phyloP scores from a whole-genome alignment of 225 moss, liverwort and hornwort genomes.

The Marchantia paleacea region DNA sequence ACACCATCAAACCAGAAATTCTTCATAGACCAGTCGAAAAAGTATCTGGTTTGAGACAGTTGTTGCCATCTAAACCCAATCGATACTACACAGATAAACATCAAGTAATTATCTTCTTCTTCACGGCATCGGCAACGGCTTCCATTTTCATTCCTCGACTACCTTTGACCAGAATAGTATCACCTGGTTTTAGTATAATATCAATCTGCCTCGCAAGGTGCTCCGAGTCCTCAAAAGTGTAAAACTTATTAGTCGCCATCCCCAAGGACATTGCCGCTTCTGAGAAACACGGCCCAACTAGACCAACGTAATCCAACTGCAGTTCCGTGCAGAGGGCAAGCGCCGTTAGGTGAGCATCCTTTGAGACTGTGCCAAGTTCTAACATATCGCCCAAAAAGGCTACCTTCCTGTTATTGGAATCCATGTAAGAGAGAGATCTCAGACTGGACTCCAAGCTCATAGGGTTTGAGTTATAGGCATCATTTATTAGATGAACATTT shows the following conservation, averaged over 20 bases:
- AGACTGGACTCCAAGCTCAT: slow-evolving; percentile 64
- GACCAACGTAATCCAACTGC: slow-evolving; percentile 54
- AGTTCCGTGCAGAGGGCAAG: slow-evolving; percentile 53
- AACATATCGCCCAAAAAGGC: slow-evolving; percentile 91
- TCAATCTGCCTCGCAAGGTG: slow-evolving; percentile 44
- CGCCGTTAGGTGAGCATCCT: slow-evolving; percentile 59
- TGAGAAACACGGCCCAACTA: slow-evolving; percentile 67
- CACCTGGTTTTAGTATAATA: slow-evolving; percentile 55
- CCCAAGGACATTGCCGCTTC: slow-evolving; percentile 43
- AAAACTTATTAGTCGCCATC: slow-evolving; percentile 30
- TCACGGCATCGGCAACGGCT: slow-evolving; percentile 64
- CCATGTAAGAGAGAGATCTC: slow-evolving; percentile 54
- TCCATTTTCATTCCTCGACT: slow-evolving; percentile 92
- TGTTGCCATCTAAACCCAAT: too few species aligned
- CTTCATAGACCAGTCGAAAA: too few species aligned
- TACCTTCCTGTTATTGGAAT: slow-evolving; percentile 40
- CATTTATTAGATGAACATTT: slow-evolving; percentile 58
- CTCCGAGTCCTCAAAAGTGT: slow-evolving; percentile 37
- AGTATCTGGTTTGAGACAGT: too few species aligned
- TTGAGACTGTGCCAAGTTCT: slow-evolving; percentile 67
- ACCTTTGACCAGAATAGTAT: slow-evolving; percentile 87
- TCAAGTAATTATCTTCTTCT: not conserved
- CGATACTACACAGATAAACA: too few species aligned
- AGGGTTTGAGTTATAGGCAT: slow-evolving; percentile 90
- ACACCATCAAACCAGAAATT: too few species aligned